A percentile compares a stretch with the other conserved stretches of the same genome.
Evolutionary conservation across 768 basidiomycete genomes (phyloP).

Genomic region (Megacollybia marginata): DNA sequence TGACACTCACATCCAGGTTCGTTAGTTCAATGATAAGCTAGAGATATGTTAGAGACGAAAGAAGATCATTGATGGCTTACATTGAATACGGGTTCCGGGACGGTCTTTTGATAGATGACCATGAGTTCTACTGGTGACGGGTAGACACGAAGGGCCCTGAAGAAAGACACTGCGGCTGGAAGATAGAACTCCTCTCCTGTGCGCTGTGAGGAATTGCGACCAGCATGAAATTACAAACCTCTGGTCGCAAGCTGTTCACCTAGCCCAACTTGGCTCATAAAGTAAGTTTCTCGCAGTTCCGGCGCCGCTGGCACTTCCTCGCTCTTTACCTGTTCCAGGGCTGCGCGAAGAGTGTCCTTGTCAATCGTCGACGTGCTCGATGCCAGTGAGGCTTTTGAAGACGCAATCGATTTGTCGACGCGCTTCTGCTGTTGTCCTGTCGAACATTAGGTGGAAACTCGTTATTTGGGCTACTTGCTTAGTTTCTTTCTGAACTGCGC

Average conservation of each 20-base stretch:
- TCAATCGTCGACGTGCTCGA: constrained; percentile 24
- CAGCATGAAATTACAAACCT: constrained; percentile 39
- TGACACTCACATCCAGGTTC: constrained; percentile 81
- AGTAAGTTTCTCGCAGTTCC: constrained; percentile 81
- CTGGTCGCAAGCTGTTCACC: constrained; percentile 78
- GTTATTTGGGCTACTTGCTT: constrained; percentile 41
- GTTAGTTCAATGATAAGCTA: constrained; percentile 79
- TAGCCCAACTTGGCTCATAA: constrained; percentile 82
- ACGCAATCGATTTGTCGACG: constrained; percentile 57
- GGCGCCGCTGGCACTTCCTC: constrained; percentile 65
- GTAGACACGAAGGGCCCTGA: constrained; percentile 89
- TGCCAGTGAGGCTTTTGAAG: constrained; percentile 38
- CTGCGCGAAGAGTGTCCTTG: constrained; percentile 51
- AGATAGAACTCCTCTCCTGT: constrained; percentile 74
- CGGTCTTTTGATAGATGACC: constrained; percentile 89
- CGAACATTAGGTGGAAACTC: constrained; percentile 7
- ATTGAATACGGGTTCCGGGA: constrained; percentile 76
- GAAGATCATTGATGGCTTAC: constrained; percentile 24
- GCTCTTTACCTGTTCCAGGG: constrained; percentile 56
- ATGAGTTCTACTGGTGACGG: constrained; percentile 92
- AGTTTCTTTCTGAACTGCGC: constrained; percentile 81
- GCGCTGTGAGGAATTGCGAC: constrained; percentile 1
- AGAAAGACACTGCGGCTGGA: constrained; percentile 84
- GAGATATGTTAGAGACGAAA: not conserved
- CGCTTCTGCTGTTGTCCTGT: constrained; percentile 91